Base-by-base conservation (phyloP, 1,139 yeast species). In the Diutina neorugosa region DNA sequence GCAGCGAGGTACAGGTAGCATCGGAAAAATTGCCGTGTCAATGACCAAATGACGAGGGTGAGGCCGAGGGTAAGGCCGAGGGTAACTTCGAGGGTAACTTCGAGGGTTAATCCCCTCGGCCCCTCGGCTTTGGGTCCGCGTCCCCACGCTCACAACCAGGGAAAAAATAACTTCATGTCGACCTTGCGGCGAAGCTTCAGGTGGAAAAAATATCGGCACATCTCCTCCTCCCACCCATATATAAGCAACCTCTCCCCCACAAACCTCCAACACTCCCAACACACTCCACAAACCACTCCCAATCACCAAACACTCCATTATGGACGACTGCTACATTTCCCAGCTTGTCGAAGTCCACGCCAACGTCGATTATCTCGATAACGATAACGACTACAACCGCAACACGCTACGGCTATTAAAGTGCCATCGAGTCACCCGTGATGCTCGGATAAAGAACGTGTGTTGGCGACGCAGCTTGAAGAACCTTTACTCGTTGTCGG, bases 401-500 rank as follows among this genome's bases (percentile, higher is more conserved):
- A 46, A 46, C 31, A 46, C 50, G 23, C 21, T 46, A 11, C 50
- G 16, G 40, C 23, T 46, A 3, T 27, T 46, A 5, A n/a, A 18
- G 40, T 46, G 50, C 40, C 50, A 46, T 14, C 50, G 50, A 21
- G 16, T 69, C 14, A 61, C 68, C 7, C 57, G 58, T n/a, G 57
- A 61, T n/a, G 59, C 61, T 52, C 60, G 78, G 52, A 61, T 74
- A 41, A 64, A 64, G 51, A 74, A 74, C 58, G 65, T 68, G 3
- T 67, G 76, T 54, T 74, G 78, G 78, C 65, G 78, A 57, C 61
- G 78, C 55, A 65, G 70, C 60, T 63, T 63, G 57, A 71, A 71
- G 57, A 70, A 70, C 55, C 60, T 71, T 48, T 55, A 63, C 46
- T 52, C 60, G 2, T 63, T 74, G 42, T 53, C 55, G 18, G 73